A percentile compares a stretch with the other conserved stretches of the same genome.
Evolutionary conservation across 352 stramenopile species (phyloP).

Genomic region (Phytophthora litchii): DNA sequence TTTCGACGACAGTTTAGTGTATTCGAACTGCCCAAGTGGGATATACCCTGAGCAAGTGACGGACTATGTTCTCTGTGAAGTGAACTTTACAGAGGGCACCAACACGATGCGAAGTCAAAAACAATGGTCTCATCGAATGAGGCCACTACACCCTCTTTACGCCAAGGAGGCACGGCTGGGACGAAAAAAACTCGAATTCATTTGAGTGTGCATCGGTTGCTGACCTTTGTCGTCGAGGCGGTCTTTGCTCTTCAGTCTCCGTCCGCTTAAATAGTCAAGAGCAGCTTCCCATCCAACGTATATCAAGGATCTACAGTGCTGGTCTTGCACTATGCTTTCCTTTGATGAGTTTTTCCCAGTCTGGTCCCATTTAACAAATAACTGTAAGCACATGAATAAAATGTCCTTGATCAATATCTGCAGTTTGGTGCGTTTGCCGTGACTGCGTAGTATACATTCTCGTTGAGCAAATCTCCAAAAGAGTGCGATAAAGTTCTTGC

Average conservation of each 20-base stretch:
- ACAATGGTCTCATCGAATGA: not conserved
- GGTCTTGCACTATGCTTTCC: no score
- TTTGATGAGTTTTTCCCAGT: no score
- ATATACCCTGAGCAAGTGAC: not conserved
- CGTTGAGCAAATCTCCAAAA: no score
- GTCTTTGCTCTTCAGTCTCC: constrained; percentile 18
- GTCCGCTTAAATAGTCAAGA: no score
- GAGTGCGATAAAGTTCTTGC: no score
- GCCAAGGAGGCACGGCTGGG: not conserved
- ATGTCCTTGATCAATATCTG: no score
- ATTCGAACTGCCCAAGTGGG: constrained; percentile 9
- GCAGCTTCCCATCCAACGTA: no score
- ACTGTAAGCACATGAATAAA: no score
- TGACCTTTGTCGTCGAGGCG: constrained; percentile 10
- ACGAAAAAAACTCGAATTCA: constrained; percentile 17
- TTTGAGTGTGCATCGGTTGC: constrained; percentile 16
- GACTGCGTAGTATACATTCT: no score
- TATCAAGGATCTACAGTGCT: no score
- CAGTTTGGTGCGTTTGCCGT: no score
- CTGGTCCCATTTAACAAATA: no score
- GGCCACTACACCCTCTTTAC: not conserved
- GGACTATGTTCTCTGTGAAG: constrained; percentile 10
- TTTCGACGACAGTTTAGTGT: constrained; percentile 14
- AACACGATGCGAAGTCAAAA: not conserved
- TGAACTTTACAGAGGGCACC: constrained; percentile 13